phyloP scores from a whole-genome alignment of 305 asterid genomes.

The Solanum hybrid region DNA sequence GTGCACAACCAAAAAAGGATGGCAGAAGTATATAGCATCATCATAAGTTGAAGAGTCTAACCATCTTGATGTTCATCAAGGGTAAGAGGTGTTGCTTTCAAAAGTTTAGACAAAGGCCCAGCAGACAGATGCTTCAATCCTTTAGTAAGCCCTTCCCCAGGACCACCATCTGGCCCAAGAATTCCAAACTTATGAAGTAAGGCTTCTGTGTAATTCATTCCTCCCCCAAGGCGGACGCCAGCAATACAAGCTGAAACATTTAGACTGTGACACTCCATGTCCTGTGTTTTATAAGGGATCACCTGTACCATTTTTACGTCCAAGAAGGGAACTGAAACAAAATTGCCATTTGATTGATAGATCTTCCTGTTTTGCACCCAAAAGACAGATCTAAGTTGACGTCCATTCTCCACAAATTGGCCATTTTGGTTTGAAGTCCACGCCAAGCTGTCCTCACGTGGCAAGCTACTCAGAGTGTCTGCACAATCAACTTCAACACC shows the following conservation, averaged over 20 bases:
- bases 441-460: constrained; percentile 28
- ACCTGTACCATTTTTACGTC: constrained; percentile 60
- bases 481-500: constrained; percentile 75
- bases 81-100: constrained; percentile 54
- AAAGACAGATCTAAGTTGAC: constrained; percentile 67
- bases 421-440: constrained; percentile 18
- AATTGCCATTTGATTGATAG: constrained; percentile 23
- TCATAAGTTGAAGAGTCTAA: constrained; percentile 6
- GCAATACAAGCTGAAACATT: constrained; percentile 73
- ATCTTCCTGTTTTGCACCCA: constrained; percentile 75
- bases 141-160: constrained; percentile 83
- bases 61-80: constrained; percentile 45
- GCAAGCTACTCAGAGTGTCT: constrained; percentile 39
- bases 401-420: constrained; percentile 30
- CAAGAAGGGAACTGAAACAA: constrained; percentile 51
- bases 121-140: constrained; percentile 73
- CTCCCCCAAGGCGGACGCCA: constrained; percentile 97
- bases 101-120: constrained; percentile 85
- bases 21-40: constrained; percentile 6
- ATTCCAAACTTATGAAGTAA: constrained; percentile 95
- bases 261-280: constrained; percentile 78
- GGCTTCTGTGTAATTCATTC: constrained; percentile 85
- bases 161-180: constrained; percentile 96
- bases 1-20: neutral
- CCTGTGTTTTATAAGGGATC: constrained; percentile 77